Conservation (phyloP, 495 filamentous ascomycete genomes). For the Monascus purpureus region DNA sequence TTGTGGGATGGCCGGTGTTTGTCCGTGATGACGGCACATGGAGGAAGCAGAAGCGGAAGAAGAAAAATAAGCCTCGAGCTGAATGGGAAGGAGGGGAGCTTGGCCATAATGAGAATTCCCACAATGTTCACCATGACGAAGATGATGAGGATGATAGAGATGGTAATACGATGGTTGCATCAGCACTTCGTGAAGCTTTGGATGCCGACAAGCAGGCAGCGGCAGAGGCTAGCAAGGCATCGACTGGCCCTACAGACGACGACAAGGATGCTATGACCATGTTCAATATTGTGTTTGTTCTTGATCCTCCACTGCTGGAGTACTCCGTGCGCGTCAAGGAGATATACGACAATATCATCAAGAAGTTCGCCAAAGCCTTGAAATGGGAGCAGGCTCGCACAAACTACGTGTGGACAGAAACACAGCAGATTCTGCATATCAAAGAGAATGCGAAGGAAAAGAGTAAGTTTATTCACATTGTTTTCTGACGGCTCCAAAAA, state of each 20-base stretch:
- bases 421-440: slow-evolving; percentile 57
- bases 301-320: slow-evolving; percentile 65
- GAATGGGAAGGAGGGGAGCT: slow-evolving; percentile 28
- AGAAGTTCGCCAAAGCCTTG: slow-evolving; percentile 76
- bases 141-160: slow-evolving; percentile 17
- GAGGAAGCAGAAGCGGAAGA: slow-evolving; percentile 59
- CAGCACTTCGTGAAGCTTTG: slow-evolving; percentile 3
- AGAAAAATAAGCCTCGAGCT: slow-evolving; percentile 25
- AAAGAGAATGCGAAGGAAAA: slow-evolving; percentile 69
- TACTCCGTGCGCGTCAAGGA: slow-evolving; percentile 59
- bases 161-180: slow-evolving; percentile 10
- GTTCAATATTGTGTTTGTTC: slow-evolving; percentile 93
- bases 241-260: slow-evolving; percentile 30
- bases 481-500: no score
- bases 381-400: slow-evolving; percentile 81
- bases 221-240: slow-evolving; percentile 15
- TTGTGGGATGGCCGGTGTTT: slow-evolving; percentile 79
- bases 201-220: slow-evolving; percentile 13
- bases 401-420: slow-evolving; percentile 79
- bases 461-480: slow-evolving; percentile 43
- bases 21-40: slow-evolving; percentile 75
- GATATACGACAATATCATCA: slow-evolving; percentile 77
- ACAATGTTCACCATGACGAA: slow-evolving; percentile 18
- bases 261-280: slow-evolving; percentile 65
- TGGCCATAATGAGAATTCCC: slow-evolving; percentile 27